Evolutionary conservation across 306 rosid genomes (phyloP).

Genomic region (Lablab purpureus): DNA sequence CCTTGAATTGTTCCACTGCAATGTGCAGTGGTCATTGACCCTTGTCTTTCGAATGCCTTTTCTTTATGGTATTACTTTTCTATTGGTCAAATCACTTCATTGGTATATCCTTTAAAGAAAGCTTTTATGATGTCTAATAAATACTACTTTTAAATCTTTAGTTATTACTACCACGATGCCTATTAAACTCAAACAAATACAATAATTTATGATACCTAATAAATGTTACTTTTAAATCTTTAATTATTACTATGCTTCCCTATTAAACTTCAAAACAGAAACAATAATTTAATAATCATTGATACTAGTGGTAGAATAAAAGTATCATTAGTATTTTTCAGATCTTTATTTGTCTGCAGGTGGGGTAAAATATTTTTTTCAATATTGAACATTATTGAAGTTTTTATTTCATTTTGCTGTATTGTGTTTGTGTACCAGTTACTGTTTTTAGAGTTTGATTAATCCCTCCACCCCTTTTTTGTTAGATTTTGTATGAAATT

Average conservation of each 20-base stretch:
- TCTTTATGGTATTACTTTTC: neutral
- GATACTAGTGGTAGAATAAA: neutral
- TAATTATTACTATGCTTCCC: neutral
- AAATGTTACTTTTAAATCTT: slow-evolving; percentile 34
- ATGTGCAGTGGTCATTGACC: slow-evolving; percentile 33
- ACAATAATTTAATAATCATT: slow-evolving; percentile 37
- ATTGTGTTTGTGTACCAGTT: neutral
- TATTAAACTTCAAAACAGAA: neutral
- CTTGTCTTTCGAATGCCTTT: slow-evolving; percentile 42
- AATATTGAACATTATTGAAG: neutral
- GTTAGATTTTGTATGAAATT: neutral
- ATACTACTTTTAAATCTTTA: slow-evolving; percentile 32
- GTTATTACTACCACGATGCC: slow-evolving; percentile 4
- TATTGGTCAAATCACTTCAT: slow-evolving; percentile 37
- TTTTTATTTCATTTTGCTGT: slow-evolving; percentile 4
- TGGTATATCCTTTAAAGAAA: slow-evolving; percentile 21
- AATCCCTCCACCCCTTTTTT: neutral
- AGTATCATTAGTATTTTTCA: slow-evolving; percentile 1
- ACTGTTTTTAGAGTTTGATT: neutral
- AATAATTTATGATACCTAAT: slow-evolving; percentile 23
- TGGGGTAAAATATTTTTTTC: neutral
- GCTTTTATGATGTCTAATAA: slow-evolving; percentile 31
- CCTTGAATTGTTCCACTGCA: slow-evolving; percentile 40
- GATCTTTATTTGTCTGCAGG: neutral
- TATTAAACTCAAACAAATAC: slow-evolving; percentile 2